Conservation (phyloP, 2,329 filamentous ascomycete species). For the Aspergillus fijiensis region DNA sequence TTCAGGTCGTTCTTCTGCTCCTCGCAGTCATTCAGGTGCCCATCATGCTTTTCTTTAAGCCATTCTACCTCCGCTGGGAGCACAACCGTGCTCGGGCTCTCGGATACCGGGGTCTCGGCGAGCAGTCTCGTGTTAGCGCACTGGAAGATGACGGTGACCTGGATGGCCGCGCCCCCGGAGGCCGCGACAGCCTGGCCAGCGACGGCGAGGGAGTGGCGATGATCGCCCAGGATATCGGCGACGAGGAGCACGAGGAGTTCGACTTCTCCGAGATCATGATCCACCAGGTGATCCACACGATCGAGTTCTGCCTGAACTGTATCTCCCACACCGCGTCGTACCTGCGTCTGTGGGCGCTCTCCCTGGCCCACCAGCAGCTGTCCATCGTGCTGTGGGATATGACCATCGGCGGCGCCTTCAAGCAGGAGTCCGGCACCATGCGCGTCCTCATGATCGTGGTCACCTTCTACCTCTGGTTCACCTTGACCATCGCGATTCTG, state of each 20-base stretch:
- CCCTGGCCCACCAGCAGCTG: conserved; percentile 95
- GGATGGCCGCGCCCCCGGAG: conserved; percentile 59
- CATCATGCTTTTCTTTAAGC: conserved; percentile 89
- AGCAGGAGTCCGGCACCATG: conserved; percentile 57
- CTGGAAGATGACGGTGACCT: conserved; percentile 84
- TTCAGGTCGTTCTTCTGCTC: conserved; percentile 78
- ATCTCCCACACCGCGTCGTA: conserved; percentile 99
- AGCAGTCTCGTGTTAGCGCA: conserved; percentile 82
- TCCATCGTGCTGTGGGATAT: conserved; percentile 95
- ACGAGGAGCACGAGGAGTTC: conserved; percentile 90
- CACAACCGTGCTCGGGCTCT: conserved; percentile 83
- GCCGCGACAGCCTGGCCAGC: conserved; percentile 66
- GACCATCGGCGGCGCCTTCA: conserved; percentile 80
- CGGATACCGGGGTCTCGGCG: conserved; percentile 91
- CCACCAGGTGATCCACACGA: conserved; percentile 97
- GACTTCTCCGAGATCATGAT: conserved; percentile 98
- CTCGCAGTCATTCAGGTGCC: conserved; percentile 85
- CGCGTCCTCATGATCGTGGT: conserved; percentile 80
- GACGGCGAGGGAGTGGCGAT: conserved; percentile 82
- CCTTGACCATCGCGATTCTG: conserved; percentile 73
- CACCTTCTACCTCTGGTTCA: conserved; percentile 87
- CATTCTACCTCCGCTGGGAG: conserved; percentile 90
- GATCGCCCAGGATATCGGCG: conserved; percentile 78
- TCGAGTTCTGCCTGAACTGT: conserved; percentile 98
- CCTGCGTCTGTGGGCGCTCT: conserved; percentile 95